Evolutionary conservation across 2,329 filamentous ascomycete species (phyloP).

Genomic region (Fusarium sp.): DNA sequence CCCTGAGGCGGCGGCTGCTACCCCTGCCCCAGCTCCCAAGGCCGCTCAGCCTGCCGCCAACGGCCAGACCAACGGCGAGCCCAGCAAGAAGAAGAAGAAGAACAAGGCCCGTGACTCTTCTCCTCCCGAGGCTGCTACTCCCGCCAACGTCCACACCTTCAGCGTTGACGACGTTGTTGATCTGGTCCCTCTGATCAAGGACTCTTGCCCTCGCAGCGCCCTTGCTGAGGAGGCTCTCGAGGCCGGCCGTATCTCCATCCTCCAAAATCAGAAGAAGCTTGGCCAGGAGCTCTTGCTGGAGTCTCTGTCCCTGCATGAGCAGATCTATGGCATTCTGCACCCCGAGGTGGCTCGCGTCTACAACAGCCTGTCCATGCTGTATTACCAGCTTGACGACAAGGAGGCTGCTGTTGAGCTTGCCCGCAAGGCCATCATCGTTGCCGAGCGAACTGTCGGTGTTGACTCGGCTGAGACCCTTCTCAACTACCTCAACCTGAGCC

Average conservation of each 20-base stretch:
- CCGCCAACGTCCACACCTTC: constrained; percentile 65
- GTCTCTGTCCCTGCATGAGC: constrained; percentile 94
- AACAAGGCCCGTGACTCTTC: constrained; percentile 67
- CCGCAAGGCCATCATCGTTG: constrained; percentile 95
- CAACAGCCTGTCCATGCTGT: constrained; percentile 93
- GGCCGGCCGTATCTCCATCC: constrained; percentile 93
- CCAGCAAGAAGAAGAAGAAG: constrained; percentile 70
- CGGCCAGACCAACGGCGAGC: constrained; percentile 55
- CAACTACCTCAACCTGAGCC: constrained; percentile 93
- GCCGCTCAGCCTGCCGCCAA: constrained; percentile 49
- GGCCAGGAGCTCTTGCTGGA: constrained; percentile 97
- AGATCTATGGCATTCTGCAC: constrained; percentile 97
- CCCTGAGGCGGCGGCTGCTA: constrained; percentile 43
- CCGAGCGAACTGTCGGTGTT: constrained; percentile 91
- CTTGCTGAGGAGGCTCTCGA: constrained; percentile 96
- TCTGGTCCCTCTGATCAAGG: constrained; percentile 93
- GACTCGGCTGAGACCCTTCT: constrained; percentile 94
- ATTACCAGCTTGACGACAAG: constrained; percentile 98
- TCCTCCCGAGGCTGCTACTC: constrained; percentile 56
- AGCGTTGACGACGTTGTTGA: constrained; percentile 87
- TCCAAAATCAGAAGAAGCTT: constrained; percentile 94
- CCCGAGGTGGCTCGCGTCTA: constrained; percentile 96
- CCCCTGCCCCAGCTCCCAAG: constrained; percentile 37
- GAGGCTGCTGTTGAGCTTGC: constrained; percentile 94
- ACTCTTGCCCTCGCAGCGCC: constrained; percentile 88